Percentiles rank a stretch among this genome's conserved stretches.
phyloP scores from a whole-genome alignment of 2,329 filamentous ascomycete species.

The Diaporthe capsici region DNA sequence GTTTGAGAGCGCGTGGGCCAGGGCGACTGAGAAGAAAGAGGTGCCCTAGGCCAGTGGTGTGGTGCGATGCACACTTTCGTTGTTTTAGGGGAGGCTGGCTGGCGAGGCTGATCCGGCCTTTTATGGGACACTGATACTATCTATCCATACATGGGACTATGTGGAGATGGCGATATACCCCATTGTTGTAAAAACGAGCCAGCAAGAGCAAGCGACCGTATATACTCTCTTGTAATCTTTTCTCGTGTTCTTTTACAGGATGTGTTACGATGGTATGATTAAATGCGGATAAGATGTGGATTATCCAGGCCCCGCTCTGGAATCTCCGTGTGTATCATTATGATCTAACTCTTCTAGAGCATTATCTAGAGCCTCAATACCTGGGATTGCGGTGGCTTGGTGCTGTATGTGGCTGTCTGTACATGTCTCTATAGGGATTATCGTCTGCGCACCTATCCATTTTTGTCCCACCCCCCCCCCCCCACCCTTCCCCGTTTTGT shows the following conservation, averaged over 20 bases:
- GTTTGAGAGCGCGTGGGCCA: constrained; percentile 80
- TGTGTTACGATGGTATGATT: constrained; percentile 27
- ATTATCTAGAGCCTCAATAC: neutral
- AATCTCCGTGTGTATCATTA: constrained; percentile 11
- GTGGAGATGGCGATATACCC: constrained; percentile 37
- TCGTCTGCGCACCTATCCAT: no score
- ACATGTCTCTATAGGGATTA: no score
- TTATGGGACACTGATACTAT: no score
- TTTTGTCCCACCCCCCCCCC: no score
- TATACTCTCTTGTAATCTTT: neutral
- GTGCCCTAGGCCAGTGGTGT: constrained; percentile 17
- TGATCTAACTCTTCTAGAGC: neutral
- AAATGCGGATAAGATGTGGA: neutral
- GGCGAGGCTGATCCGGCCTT: no score
- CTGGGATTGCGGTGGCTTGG: no score
- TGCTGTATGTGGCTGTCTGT: no score
- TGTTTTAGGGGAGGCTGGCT: neutral
- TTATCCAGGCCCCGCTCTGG: neutral
- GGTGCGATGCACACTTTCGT: neutral
- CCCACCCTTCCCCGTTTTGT: no score
- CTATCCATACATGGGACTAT: neutral
- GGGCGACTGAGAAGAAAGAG: constrained; percentile 65
- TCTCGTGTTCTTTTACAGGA: neutral
- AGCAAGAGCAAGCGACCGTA: constrained; percentile 8
- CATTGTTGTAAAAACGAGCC: neutral